Percentiles rank a stretch among this genome's conserved stretches.
Evolutionary conservation across 352 stramenopile species (phyloP).

Genomic region (Globisporangium middletonii): DNA sequence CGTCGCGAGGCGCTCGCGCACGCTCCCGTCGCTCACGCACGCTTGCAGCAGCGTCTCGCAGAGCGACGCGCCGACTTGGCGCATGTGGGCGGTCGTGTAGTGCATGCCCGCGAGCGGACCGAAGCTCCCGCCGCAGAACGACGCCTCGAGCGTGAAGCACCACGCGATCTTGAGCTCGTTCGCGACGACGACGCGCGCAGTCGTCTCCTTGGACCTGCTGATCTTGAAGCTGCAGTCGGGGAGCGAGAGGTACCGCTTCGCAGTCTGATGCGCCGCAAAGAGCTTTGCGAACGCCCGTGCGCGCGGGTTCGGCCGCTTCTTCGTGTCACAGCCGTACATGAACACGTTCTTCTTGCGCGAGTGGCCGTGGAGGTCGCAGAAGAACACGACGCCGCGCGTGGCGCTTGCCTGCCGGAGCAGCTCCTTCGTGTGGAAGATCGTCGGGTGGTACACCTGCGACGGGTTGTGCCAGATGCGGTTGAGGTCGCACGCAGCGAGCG

Average conservation of each 20-base stretch:
- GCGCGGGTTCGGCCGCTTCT: constrained; percentile 69
- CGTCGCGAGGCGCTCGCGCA: constrained; percentile 24
- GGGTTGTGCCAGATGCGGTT: constrained; percentile 88
- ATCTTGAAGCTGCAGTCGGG: constrained; percentile 79
- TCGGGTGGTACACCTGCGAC: constrained; percentile 68
- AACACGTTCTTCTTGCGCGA: constrained; percentile 93
- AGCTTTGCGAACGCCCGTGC: constrained; percentile 69
- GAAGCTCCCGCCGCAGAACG: constrained; percentile 80
- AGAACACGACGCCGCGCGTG: constrained; percentile 69
- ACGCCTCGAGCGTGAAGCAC: constrained; percentile 85
- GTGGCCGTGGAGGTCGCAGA: constrained; percentile 90
- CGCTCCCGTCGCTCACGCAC: constrained; percentile 25
- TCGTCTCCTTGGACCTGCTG: constrained; percentile 72
- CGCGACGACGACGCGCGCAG: constrained; percentile 73
- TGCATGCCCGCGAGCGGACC: constrained; percentile 53
- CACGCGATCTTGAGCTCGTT: constrained; percentile 72
- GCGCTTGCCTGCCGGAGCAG: constrained; percentile 55
- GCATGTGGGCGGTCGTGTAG: constrained; percentile 59
- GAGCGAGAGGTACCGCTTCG: constrained; percentile 60
- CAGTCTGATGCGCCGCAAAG: constrained; percentile 57
- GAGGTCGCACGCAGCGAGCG: constrained; percentile 73
- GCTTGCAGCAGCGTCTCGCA: constrained; percentile 46
- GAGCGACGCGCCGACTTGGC: constrained; percentile 36
- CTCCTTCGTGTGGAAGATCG: constrained; percentile 83
- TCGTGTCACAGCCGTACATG: constrained; percentile 93